These are phyloP conservation scores for Daldinia concentrica DNA, from an alignment of 495 filamentous ascomycete genomes.

Conservation along the genomic window DNA sequence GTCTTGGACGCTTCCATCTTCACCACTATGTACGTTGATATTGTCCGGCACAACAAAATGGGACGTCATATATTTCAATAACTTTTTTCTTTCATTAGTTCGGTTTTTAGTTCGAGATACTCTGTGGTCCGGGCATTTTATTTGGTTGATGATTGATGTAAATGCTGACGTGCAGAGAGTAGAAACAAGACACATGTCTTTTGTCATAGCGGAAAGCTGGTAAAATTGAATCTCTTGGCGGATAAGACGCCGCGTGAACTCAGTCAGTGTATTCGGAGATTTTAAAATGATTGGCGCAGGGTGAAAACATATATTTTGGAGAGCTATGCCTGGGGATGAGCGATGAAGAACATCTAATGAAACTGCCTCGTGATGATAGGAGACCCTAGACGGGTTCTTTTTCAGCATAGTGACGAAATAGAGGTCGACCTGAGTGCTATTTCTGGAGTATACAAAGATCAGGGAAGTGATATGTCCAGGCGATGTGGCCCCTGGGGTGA, in stretches of 20 bases:
- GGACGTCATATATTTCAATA: conserved; percentile 13
- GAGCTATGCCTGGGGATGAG: conserved; percentile 6
- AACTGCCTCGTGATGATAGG: conserved; percentile 34
- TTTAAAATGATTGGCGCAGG: conserved; percentile 31
- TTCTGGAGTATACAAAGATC: conserved; percentile 40
- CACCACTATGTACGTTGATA: neutral
- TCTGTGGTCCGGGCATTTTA: conserved; percentile 25
- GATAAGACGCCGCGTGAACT: conserved; percentile 22
- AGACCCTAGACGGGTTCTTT: conserved; percentile 33
- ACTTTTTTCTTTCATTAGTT: conserved; percentile 16
- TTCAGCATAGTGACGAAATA: conserved; percentile 47
- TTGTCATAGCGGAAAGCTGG: conserved; percentile 32
- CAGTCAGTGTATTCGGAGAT: conserved; percentile 4
- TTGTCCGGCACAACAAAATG: conserved; percentile 38
- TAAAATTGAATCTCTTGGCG: conserved; percentile 35
- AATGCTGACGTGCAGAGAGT: conserved; percentile 31
- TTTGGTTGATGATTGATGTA: conserved; percentile 10
- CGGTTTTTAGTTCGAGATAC: conserved; percentile 5
- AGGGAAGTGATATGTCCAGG: conserved; percentile 28
- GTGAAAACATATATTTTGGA: conserved; percentile 34
- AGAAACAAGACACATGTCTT: conserved; percentile 38
- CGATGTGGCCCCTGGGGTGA: conserved; percentile 30
- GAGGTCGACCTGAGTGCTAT: conserved; percentile 41
- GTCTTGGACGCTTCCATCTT: neutral
- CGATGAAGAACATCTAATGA: conserved; percentile 17